Base-by-base conservation (phyloP, 805 yeast species). In the Soucietia sequanensis region DNA sequence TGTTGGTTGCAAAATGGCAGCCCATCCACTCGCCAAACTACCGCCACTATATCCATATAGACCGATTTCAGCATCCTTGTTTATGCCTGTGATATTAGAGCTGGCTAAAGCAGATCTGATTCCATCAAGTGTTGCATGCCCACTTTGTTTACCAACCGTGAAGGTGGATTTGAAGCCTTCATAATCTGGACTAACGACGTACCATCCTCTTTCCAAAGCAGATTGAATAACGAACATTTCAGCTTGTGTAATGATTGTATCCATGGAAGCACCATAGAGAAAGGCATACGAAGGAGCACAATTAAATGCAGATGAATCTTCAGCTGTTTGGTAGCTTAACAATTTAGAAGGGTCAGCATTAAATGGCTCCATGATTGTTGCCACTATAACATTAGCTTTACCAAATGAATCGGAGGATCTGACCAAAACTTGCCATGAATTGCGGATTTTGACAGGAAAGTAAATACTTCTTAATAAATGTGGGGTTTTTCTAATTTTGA, bases 11-110 rank as follows among this genome's bases (percentile, higher is more conserved):
- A 55, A 37, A 3, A 46, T 44, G 3, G 58, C 44, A 3, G 58
- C 59, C 62, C 62, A 58, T 6, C 52, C 43, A 8, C 54, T 33
- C 5, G 62, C 54, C 24, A 56, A 33, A 4, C 60, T 48, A 8
- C 62, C 64, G 11, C 64, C 64, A 9, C 58, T 51, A 31, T 51
- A 58, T 1, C 64, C 64, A 54, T 53, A 58, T 21, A 44, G 13
- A 4, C 35, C 39, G 10, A 45, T 39, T 23, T 44, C 31, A 3
- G 53, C 52, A 10, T 48, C 42, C 2, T 34, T 4, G 13, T 35
- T 16, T 6, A 49, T 21, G 2, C 56, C 54, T 10, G 48, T 44
- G 18, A 33, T 27, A 29, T 38, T 35, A 8, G 28, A 31, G 6
- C 50, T 35, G 3, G 20, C 15, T 16, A 50, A 26, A n/a, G 39